Percentiles rank a stretch among this genome's conserved stretches.
These are phyloP conservation scores for Curvularia sp. DNA, from an alignment of 2,329 filamentous ascomycete species.

Conservation along the genomic window DNA sequence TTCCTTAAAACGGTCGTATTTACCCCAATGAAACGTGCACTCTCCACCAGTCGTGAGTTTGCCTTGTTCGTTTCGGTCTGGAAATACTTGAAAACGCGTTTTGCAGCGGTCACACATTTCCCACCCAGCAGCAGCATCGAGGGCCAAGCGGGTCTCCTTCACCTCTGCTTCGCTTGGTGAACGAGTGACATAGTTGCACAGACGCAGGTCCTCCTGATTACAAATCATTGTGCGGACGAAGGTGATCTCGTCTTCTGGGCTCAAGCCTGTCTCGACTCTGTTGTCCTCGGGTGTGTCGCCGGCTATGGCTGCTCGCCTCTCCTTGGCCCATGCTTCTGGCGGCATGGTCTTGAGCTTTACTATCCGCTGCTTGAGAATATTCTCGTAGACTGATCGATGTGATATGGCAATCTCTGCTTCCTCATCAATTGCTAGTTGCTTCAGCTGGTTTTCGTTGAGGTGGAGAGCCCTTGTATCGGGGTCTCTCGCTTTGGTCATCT, in stretches of 20 bases:
- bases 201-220: slow-evolving; percentile 67
- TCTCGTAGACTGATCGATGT: slow-evolving; percentile 75
- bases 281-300: slow-evolving; percentile 51
- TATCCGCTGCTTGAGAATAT: slow-evolving; percentile 83
- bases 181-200: slow-evolving; percentile 76
- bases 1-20: slow-evolving; percentile 60
- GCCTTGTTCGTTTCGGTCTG: slow-evolving; percentile 75
- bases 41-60: slow-evolving; percentile 80
- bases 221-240: slow-evolving; percentile 62
- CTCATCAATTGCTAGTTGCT: slow-evolving; percentile 73
- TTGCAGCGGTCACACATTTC: slow-evolving; percentile 89
- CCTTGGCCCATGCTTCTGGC: slow-evolving; percentile 72
- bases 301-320: slow-evolving; percentile 53
- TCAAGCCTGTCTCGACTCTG: slow-evolving; percentile 73
- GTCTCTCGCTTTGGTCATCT: slow-evolving; percentile 62
- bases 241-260: slow-evolving; percentile 65
- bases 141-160: slow-evolving; percentile 67
- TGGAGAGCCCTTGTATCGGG: slow-evolving; percentile 62
- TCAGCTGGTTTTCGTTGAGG: slow-evolving; percentile 70
- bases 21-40: slow-evolving; percentile 84
- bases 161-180: slow-evolving; percentile 73
- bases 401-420: slow-evolving; percentile 77
- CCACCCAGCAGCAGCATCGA: slow-evolving; percentile 74
- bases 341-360: slow-evolving; percentile 78
- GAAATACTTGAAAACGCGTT: slow-evolving; percentile 89